phyloP scores from a whole-genome alignment of 208 protist genomes.

The Leishmania braziliensis region DNA sequence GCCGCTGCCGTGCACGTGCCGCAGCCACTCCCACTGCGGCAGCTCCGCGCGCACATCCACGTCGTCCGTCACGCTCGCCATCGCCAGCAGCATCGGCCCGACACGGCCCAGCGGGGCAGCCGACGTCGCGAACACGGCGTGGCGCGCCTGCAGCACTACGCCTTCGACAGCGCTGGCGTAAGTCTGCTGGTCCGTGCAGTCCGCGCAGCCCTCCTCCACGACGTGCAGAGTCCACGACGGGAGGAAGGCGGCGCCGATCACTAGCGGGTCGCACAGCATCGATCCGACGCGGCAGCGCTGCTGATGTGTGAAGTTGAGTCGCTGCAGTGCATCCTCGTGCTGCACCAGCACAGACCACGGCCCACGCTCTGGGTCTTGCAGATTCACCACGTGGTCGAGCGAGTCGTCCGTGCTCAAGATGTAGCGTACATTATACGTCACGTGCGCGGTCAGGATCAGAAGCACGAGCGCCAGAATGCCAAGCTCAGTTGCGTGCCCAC shows the following conservation, averaged over 20 bases:
- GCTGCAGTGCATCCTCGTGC: neutral
- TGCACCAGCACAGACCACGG: constrained; percentile 9
- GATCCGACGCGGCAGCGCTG: neutral
- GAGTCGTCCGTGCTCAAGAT: no score
- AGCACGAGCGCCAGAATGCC: no score
- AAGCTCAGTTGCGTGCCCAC: no score
- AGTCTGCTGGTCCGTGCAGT: neutral
- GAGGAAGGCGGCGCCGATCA: neutral
- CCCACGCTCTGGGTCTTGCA: neutral
- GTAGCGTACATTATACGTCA: no score
- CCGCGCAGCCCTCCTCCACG: neutral
- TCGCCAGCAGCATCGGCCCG: constrained; percentile 35
- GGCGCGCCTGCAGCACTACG: neutral
- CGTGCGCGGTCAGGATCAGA: no score
- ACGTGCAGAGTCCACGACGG: constrained; percentile 11
- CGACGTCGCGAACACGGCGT: constrained; percentile 16
- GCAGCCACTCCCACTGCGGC: constrained; percentile 21
- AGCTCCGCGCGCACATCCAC: constrained; percentile 11
- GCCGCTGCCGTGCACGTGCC: constrained; percentile 6
- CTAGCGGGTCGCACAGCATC: neutral
- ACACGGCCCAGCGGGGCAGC: constrained; percentile 21
- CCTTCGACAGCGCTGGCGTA: neutral
- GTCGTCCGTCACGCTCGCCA: constrained; percentile 36
- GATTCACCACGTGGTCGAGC: no score
- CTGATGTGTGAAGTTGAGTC: neutral